Base-by-base conservation (phyloP, 176 grass and related monocot species). In the Oryza brachyantha region DNA sequence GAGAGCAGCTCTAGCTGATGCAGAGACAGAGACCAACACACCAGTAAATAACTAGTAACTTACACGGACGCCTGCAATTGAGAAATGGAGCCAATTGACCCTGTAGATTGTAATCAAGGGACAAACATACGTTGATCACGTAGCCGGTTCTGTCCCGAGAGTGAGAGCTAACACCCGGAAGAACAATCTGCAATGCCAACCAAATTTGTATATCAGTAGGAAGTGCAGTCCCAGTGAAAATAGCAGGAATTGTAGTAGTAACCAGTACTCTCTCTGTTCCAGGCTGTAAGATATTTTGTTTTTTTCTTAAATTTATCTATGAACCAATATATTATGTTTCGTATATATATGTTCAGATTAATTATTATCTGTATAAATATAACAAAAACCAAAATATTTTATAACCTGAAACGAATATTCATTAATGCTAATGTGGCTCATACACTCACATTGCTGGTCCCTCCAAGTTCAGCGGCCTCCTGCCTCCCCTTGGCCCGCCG, bases 1-100 rank as follows among this genome's bases (percentile, higher is more conserved):
- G 91, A 88, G 26, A 97, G 84, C 67, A 97, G 67, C 82, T 97
- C 94, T 87, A 97, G 79, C 94, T 97, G 70, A 72, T 45, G 25
- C 0, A 43, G 3, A 52, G 31, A 61, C 52, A 68, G 31, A 36
- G 31, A 61, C 52, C 57, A 27, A 41, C 3, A 28, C 0, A 7
- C 16, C 70, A 8, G 19, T n/a, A 52, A 52, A 16, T 52, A 52
- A 52, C 42, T 3, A n/a, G n/a, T 32, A 36, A 36, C 5, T 36
- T 5, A 17, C 1, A 48, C 14, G 45, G 45, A 17, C 13, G 14
- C 45, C 17, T 19, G 45, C 45, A 48, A 57, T 4, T 22, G n/a
- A 57, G n/a, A 24, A 21, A 57, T n/a, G 0, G 52, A 24, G n/a
- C 24, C 52, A 10, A 24, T 57, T 55, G 22, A 22, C 19, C 50